Evolutionary conservation across 345 rosid genomes (phyloP).

Genomic region (Schrenkiella parvula): DNA sequence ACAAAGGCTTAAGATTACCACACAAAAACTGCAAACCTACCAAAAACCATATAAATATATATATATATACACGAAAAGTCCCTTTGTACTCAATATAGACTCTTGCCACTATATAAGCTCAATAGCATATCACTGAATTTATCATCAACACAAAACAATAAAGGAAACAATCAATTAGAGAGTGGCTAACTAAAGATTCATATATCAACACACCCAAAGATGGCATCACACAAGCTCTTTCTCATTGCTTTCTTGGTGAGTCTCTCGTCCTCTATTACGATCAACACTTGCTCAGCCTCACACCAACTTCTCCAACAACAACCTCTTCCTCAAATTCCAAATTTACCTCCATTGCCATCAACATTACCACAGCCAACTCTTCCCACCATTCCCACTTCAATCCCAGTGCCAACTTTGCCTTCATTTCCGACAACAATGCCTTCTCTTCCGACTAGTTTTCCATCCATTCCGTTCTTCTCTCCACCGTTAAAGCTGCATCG

Average conservation of each 20-base stretch:
- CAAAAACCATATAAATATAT: not conserved
- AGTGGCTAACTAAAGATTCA: not conserved
- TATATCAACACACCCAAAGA: not conserved
- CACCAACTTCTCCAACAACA: slow-evolving; percentile 25
- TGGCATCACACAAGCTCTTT: slow-evolving; percentile 27
- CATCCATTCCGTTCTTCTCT: not conserved
- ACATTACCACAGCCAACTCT: slow-evolving; percentile 2
- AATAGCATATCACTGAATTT: not conserved
- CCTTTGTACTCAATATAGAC: not conserved
- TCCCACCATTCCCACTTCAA: not conserved
- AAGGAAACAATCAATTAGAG: not conserved
- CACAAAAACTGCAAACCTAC: not conserved
- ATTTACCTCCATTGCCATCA: slow-evolving; percentile 12
- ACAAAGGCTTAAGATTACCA: slow-evolving; percentile 5
- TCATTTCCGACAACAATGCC: not conserved
- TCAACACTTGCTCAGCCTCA: slow-evolving; percentile 13
- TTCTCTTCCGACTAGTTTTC: not conserved
- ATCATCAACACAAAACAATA: slow-evolving; percentile 2
- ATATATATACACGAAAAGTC: not conserved
- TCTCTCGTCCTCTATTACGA: slow-evolving; percentile 12
- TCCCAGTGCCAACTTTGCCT: not conserved
- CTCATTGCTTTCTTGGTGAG: too few relatives aligned
- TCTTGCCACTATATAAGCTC: slow-evolving; percentile 22
- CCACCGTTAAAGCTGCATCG: not conserved
- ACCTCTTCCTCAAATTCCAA: slow-evolving; percentile 25